Evolutionary conservation across 78 protist genomes (phyloP), one percentile per base, ranked within the genome.

Genomic region (Speleostelium caveatum): DNA sequence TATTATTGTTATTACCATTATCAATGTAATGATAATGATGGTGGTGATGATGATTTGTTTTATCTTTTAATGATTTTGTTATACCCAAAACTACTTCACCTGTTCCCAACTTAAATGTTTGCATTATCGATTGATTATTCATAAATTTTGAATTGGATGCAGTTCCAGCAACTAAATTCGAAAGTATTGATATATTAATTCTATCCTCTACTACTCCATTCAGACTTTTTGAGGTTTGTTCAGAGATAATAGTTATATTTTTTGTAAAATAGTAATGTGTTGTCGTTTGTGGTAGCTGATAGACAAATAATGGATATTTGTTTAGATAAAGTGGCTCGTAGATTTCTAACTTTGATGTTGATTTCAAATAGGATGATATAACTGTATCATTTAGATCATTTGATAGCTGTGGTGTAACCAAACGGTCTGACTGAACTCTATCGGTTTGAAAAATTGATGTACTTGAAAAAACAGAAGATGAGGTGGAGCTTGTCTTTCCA

Each of bases 261-360:
- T 86, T 86, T 1, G 93, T 86, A 26, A 75, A 86, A 38, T 73
- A 75, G 66, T 62, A 86, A 22, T 55, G 22, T 5, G 78, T 55
- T 22, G 93, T 86, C 32, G 21, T 58, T 14, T 61, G 75, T 41
- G 93, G 83, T 16, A 89, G 56, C 55, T 89, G 94, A 24, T 77
- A 89, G 21, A 89, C 87, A 38, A 89, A 89, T 21, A 77, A 30
- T 21, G 94, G 94, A 73, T 73, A 89, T 30, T 89, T 89, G n/a
- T 79, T 41, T 6, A 89, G 49, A 59, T 83, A 83, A 49, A 71
- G 87, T n/a, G 87, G 66, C 35, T 75, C 94, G 55, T 77, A 89
- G 6, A 89, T 73, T 49, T 89, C 86, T 6, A 89, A 66, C 30
- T 89, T 73, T 14, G 74, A 36, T 24, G 75, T 74, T 16, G 71